Evolutionary conservation across 257 asterid species (phyloP), one percentile per base, ranked within the genome.

Genomic region (Nicotiana tomentosiformis): DNA sequence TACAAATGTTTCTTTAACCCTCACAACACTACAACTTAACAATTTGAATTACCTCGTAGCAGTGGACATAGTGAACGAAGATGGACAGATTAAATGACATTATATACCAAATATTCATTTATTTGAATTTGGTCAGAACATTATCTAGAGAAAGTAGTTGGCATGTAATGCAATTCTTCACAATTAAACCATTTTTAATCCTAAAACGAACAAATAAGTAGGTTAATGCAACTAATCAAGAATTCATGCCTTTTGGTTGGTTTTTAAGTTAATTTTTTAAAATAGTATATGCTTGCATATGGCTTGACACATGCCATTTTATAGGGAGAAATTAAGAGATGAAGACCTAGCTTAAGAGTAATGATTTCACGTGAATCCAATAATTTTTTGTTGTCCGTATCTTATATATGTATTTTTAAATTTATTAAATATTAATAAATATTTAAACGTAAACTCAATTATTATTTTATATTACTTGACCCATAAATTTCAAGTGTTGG

Each of bases 191-290:
- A 10, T 70, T 70, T 39, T 39, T 51, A 39, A 70, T 70, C 12
- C n/a, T 2, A 70, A 20, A 43, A 26, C 49, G 20, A 70, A 6
- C 7, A 70, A 70, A 70, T 20, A 20, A 43, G 23, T 70, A 20
- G 58, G 58, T 20, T 70, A 43, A 43, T 43, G 58, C 58, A 43
- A 39, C 78, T 70, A 70, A 70, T 70, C 78, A 70, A 39, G 78
- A 70, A 2, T 39, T 69, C 18, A 39, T n/a, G 57, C 10, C 5
- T 37, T 69, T 68, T 37, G 30, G 77, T 10, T 68, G 77, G 32
- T 18, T 35, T 33, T 15, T 1, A 68, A 68, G 26, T 53, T 15
- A 53, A 53, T 53, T 3, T 53, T 9, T 9, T 12, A 1, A 2
- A 53, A 14, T 53, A 53, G 16, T 53, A 12, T 33, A 67, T 68